A percentile compares a stretch with the other conserved stretches of the same genome.
phyloP scores from a whole-genome alignment of 768 basidiomycete genomes.

The Ramaria sp. region DNA sequence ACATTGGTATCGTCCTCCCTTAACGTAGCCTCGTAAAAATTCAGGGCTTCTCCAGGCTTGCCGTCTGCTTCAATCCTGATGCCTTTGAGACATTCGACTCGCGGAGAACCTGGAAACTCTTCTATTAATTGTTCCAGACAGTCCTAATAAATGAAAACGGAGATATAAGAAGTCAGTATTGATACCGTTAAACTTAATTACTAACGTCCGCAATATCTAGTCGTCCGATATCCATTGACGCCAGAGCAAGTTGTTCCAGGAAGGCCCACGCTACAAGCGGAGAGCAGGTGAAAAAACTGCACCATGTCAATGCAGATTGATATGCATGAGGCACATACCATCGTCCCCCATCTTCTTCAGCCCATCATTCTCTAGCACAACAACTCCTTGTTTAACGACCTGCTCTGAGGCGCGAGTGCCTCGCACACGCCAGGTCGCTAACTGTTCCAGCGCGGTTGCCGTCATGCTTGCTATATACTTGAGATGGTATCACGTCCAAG shows the following conservation, averaged over 20 bases:
- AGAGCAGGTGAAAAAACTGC: neutral
- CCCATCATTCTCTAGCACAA: conserved; percentile 37
- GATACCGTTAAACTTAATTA: neutral
- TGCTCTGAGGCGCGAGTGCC: conserved; percentile 46
- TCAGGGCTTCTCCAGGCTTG: conserved; percentile 41
- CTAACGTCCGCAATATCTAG: conserved; percentile 64
- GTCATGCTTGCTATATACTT: conserved; percentile 7
- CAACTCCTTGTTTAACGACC: conserved; percentile 40
- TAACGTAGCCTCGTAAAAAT: conserved; percentile 52
- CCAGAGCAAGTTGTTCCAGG: conserved; percentile 69
- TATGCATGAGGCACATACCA: conserved; percentile 25
- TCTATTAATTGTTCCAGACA: conserved; percentile 49
- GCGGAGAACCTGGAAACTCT: conserved; percentile 70
- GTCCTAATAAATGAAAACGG: conserved; percentile 27
- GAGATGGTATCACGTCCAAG: too few relatives aligned
- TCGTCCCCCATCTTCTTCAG: conserved; percentile 42
- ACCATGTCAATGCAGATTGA: neutral
- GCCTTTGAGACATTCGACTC: conserved; percentile 69
- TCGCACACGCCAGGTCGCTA: conserved; percentile 42
- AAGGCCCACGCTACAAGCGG: conserved; percentile 58
- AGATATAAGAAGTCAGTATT: neutral
- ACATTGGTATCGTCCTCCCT: conserved; percentile 56
- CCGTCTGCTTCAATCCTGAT: conserved; percentile 67
- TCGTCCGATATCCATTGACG: conserved; percentile 66
- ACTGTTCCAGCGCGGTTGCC: conserved; percentile 34